Base-by-base conservation (phyloP, 345 rosid species). In the Noccaea caerulescens region DNA sequence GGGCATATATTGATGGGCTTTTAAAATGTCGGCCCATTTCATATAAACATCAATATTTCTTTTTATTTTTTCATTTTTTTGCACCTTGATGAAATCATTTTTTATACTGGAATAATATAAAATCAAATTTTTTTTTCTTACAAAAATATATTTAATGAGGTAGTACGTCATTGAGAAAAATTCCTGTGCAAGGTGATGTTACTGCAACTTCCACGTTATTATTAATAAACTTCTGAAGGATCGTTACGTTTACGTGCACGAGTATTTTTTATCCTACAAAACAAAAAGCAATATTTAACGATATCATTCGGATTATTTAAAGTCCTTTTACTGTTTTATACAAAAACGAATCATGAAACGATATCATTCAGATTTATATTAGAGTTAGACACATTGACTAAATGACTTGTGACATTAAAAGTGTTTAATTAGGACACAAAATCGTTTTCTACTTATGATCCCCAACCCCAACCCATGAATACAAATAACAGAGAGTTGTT, bases 211-310 rank as follows among this genome's bases (percentile, higher is more conserved):
- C 23, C 71, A 73, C 72, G 77, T 66, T 73, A 58, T 32, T 43
- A 50, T 39, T 50, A 18, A 46, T 16, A 66, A 44, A 74, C 73
- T 68, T 60, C 58, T 36, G 20, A 68, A 53, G 68, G 73, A 75
- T 67, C 4, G 63, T 68, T 67, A 67, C 63, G 73, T 60, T 68
- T 75, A 75, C 78, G 73, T 67, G 73, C 68, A 75, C 78, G 53
- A 60, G 67, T 75, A 43, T 67, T 72, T 67, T 72, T 42, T 73
- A 61, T 73, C 66, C 45, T 36, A 3, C 18, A n/a, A 30, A 47
- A 42, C 3, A 5, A 18, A 50, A 74, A 67, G 0, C 38, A 27
- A 2, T 9, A 53, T 53, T 39, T 27, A 27, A 27, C 30, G 4
- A 27, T 27, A 27, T 27, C 30, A 27, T 27, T 27, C 30, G 30